A percentile compares a stretch with the other conserved stretches of the same genome.
These are phyloP conservation scores for Moniliophthora roreri DNA, from an alignment of 1,284 basidiomycete species.

Conservation along the genomic window DNA sequence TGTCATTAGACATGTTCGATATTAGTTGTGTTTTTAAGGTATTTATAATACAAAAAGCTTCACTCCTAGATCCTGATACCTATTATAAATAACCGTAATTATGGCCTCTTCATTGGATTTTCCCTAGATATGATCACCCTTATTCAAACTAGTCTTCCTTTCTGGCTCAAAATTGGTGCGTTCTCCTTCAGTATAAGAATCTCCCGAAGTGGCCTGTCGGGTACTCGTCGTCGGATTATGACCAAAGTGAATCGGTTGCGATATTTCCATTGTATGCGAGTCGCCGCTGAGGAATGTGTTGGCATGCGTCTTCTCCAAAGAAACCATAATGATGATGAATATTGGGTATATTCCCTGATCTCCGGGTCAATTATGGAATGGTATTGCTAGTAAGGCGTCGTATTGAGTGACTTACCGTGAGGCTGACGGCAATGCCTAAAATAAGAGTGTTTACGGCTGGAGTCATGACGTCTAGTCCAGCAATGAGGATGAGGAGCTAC, in stretches of 20 bases:
- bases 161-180: too few relatives aligned
- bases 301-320: conserved; percentile 11
- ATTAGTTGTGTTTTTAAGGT: too few relatives aligned
- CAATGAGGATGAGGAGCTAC: conserved; percentile 10
- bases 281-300: conserved; percentile 11
- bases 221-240: too few relatives aligned
- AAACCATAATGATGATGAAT: conserved; percentile 14
- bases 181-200: too few relatives aligned
- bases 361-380: not conserved
- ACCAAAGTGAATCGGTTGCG: conserved; percentile 6
- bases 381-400: not conserved
- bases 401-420: conserved; percentile 5
- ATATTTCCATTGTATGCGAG: conserved; percentile 4
- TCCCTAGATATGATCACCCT: too few relatives aligned
- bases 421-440: conserved; percentile 9
- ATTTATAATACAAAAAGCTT: too few relatives aligned
- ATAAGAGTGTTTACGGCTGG: conserved; percentile 6
- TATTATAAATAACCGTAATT: too few relatives aligned
- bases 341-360: conserved; percentile 12
- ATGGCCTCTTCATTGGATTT: too few relatives aligned
- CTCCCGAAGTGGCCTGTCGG: too few relatives aligned
- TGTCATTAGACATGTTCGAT: too few relatives aligned
- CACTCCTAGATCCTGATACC: too few relatives aligned
- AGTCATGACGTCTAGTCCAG: conserved; percentile 12
- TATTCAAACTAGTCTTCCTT: too few relatives aligned